A percentile compares a stretch with the other conserved stretches of the same genome.
These are phyloP conservation scores for Cordyceps farinosa DNA, from an alignment of 2,329 filamentous ascomycete genomes.

Conservation along the genomic window DNA sequence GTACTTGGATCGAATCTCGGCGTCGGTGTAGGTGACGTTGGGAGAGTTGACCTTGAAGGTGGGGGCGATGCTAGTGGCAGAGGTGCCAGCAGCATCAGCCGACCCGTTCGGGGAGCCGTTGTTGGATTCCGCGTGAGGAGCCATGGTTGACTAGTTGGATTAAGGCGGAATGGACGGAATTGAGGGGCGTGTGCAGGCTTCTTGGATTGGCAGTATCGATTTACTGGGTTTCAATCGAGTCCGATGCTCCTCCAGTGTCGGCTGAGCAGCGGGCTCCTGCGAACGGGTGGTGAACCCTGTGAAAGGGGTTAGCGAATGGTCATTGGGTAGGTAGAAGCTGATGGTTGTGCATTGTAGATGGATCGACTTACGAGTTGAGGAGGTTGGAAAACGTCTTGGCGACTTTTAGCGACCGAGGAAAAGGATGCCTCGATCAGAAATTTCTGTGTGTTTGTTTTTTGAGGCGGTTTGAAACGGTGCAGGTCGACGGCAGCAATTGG, in stretches of 20 bases:
- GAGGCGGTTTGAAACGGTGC: neutral
- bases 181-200: conserved; percentile 22
- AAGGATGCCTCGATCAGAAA: conserved; percentile 47
- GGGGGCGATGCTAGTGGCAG: conserved; percentile 46
- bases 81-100: conserved; percentile 42
- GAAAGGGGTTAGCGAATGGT: conserved; percentile 1
- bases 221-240: conserved; percentile 59
- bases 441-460: conserved; percentile 19
- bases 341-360: too few species aligned
- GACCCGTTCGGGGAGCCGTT: conserved; percentile 59
- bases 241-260: conserved; percentile 77
- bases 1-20: conserved; percentile 89
- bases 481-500: conserved; percentile 5
- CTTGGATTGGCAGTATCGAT: conserved; percentile 30
- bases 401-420: conserved; percentile 56
- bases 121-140: conserved; percentile 76
- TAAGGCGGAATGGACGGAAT: conserved; percentile 20
- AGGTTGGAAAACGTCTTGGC: conserved; percentile 99
- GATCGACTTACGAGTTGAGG: conserved; percentile 77
- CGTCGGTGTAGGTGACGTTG: conserved; percentile 86
- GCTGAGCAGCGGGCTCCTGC: conserved; percentile 93
- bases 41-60: conserved; percentile 86
- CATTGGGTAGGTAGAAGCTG: neutral
- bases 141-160: conserved; percentile 60
- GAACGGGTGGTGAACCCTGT: conserved; percentile 89